A percentile compares a stretch with the other conserved stretches of the same genome.
These are phyloP conservation scores for Chamaenerion angustifolium DNA, from an alignment of 345 rosid species.

Conservation along the genomic window DNA sequence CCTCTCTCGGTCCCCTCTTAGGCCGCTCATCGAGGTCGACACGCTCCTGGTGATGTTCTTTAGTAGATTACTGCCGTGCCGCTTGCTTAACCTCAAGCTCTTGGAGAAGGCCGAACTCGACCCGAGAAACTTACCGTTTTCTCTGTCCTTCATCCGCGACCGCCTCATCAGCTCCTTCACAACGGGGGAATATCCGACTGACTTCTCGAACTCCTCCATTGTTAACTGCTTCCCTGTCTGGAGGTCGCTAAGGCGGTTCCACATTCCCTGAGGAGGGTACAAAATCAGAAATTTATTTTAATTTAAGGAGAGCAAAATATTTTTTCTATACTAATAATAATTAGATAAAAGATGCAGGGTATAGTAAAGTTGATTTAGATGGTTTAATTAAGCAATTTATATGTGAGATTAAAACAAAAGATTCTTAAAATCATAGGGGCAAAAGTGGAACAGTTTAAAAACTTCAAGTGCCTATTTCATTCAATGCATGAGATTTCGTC, in stretches of 20 bases:
- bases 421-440: no score
- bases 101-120: slow-evolving; percentile 41
- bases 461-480: no score
- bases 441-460: no score
- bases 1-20: slow-evolving; percentile 39
- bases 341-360: no score
- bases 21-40: slow-evolving; percentile 49
- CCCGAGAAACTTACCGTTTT: slow-evolving; percentile 21
- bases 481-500: no score
- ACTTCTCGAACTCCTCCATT: slow-evolving; percentile 81
- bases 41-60: slow-evolving; percentile 64
- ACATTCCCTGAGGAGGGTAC: slow-evolving; percentile 29
- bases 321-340: no score
- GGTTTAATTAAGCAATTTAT: no score
- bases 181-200: slow-evolving; percentile 65
- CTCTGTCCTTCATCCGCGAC: slow-evolving; percentile 18
- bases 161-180: slow-evolving; percentile 83
- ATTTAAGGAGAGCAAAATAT: no score
- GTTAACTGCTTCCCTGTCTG: slow-evolving; percentile 89
- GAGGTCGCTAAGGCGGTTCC: slow-evolving; percentile 85
- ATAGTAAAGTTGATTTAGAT: no score
- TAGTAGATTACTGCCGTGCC: slow-evolving; percentile 62
- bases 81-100: slow-evolving; percentile 73
- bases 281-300: no score
- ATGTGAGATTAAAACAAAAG: no score